phyloP scores from a whole-genome alignment of 2,329 filamentous ascomycete species.

The Xylariaceae sp. region DNA sequence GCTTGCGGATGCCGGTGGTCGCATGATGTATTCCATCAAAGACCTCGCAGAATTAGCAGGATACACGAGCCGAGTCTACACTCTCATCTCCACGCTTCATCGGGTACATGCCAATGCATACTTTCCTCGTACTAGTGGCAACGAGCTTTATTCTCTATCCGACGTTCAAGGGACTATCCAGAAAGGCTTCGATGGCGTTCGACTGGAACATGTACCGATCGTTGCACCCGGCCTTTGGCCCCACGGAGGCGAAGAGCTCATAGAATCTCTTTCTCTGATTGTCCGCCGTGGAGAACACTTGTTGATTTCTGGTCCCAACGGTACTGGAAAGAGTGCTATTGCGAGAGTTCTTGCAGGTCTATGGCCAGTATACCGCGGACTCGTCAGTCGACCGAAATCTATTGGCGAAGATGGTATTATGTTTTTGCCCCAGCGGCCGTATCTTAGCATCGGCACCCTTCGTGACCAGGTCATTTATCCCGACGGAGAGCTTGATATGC shows the following conservation, averaged over 20 bases:
- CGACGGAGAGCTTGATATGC: constrained; percentile 92
- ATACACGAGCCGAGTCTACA: constrained; percentile 94
- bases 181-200: constrained; percentile 89
- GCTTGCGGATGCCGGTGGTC: constrained; percentile 86
- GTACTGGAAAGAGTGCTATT: constrained; percentile 87
- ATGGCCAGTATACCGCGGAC: constrained; percentile 89
- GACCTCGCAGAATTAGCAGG: constrained; percentile 93
- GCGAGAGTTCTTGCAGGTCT: constrained; percentile 81
- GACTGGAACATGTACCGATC: constrained; percentile 87
- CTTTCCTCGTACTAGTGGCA: constrained; percentile 57
- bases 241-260: constrained; percentile 82
- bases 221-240: constrained; percentile 87
- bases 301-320: constrained; percentile 90
- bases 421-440: constrained; percentile 93
- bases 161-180: constrained; percentile 93
- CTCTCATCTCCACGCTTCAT: constrained; percentile 88
- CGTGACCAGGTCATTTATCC: constrained; percentile 98
- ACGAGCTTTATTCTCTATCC: constrained; percentile 81
- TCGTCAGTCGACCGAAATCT: constrained; percentile 79
- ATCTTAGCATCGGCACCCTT: constrained; percentile 84
- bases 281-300: constrained; percentile 88
- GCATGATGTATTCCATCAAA: constrained; percentile 99
- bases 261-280: constrained; percentile 83
- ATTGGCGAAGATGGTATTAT: constrained; percentile 89
- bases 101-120: constrained; percentile 90